Base-by-base conservation (phyloP, 192 early-diverging fungal genomes). In the Backusella westeae region DNA sequence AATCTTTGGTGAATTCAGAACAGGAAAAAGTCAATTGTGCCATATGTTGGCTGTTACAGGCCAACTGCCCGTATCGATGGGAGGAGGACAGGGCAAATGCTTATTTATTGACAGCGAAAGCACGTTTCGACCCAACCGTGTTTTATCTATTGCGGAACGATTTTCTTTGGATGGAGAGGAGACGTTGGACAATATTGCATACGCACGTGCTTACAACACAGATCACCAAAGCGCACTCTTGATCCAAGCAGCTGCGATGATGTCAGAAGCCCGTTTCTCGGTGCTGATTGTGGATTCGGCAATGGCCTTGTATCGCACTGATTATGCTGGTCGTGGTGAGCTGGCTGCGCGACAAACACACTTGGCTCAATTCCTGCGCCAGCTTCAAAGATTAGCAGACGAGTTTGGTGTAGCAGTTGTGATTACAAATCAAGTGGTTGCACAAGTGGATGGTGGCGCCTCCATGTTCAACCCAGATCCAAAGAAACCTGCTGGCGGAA, bases 391-490 rank as follows among this genome's bases (percentile, higher is more conserved):
- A 10, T 86, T 99, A 38, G 96, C 96, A 4, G 97, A 99, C 80
- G 97, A 98, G 90, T 99, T 96, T 87, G 97, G 97, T 36, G 91
- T 98, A 36, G 97, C 97, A 1, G 94, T 97, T 12, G 97, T 99
- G 1, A 95, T 99, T 42, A 98, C 97, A 7, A 99, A 99, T 81
- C 97, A 99, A 84, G 96, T 99, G 2, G 96, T 99, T 6, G 96
- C 96, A 2, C 94, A 90, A 68, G 93, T 97, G 0, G 97, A 99
- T 77, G 96, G 96, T 69, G 90, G 86, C 23, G 90, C 91, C 76
- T 85, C 92, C 26, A 96, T 96, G 91, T 98, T 97, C 87, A 91
- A 90, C 34, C 83, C 92, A 15, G 95, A 96, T 74, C 93, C 93
- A 21, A 97, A 97, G 78, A 99, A 99, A 73, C 97, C 97, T 3